Evolutionary conservation across 2,329 filamentous ascomycete genomes (phyloP).

Genomic region (Scedosporium apiospermum): DNA sequence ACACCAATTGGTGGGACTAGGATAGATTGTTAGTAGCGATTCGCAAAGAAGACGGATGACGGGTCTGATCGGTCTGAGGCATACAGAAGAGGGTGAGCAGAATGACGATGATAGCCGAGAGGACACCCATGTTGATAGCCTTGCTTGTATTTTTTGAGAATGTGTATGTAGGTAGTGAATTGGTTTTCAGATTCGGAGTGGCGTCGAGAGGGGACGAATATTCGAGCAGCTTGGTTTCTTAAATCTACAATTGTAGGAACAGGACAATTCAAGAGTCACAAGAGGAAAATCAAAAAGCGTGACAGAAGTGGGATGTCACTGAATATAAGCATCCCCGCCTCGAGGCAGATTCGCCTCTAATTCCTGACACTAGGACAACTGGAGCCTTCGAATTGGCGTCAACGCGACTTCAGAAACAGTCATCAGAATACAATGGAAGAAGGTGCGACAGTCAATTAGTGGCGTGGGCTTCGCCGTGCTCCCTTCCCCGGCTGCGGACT

Average conservation of each 20-base stretch:
- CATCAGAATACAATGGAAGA: neutral
- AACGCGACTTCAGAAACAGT: neutral
- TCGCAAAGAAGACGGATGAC: neutral
- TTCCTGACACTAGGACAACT: neutral
- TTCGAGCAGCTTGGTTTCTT: neutral
- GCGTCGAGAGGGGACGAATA: neutral
- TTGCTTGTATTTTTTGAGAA: neutral
- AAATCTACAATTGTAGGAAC: neutral
- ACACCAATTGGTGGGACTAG: conserved; percentile 59
- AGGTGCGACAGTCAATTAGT: neutral
- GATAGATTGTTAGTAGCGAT: conserved; percentile 9
- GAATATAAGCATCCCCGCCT: neutral
- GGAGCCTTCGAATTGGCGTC: too few relatives aligned
- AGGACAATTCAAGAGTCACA: neutral
- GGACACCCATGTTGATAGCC: conserved; percentile 35
- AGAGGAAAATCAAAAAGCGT: neutral
- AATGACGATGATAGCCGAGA: conserved; percentile 37
- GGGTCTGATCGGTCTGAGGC: conserved; percentile 12
- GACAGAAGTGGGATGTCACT: neutral
- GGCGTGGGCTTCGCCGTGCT: neutral
- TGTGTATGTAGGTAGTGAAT: neutral
- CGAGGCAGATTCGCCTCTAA: neutral
- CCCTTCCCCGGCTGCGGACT: neutral
- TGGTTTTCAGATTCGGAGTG: neutral
- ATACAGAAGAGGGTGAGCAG: conserved; percentile 44